Evolutionary conservation across 2,329 filamentous ascomycete species (phyloP).

Genomic region (Penicillium sp.): DNA sequence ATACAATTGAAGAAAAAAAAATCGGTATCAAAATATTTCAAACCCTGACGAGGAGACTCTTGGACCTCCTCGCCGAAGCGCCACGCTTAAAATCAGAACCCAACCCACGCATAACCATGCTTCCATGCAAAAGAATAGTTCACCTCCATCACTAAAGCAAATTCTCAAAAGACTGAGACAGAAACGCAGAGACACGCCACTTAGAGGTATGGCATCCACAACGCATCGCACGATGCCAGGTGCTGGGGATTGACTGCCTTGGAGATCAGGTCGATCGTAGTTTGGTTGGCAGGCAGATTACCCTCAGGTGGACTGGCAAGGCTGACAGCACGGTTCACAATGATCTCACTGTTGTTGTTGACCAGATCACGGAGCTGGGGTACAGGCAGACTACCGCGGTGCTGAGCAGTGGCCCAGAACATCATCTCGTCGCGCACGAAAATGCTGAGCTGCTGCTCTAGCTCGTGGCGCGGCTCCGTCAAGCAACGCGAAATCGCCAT

Average conservation of each 20-base stretch:
- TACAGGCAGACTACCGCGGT: slow-evolving; percentile 65
- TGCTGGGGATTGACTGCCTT: slow-evolving; percentile 90
- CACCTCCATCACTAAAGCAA: background rate
- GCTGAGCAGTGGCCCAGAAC: slow-evolving; percentile 86
- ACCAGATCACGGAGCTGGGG: slow-evolving; percentile 75
- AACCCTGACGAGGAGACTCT: slow-evolving; percentile 5
- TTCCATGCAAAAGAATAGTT: slow-evolving; percentile 11
- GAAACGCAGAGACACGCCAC: slow-evolving; percentile 11
- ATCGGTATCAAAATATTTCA: slow-evolving; percentile 21
- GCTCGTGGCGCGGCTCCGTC: slow-evolving; percentile 75
- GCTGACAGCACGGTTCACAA: slow-evolving; percentile 86
- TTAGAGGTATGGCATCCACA: slow-evolving; percentile 96
- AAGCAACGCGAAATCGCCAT: slow-evolving; percentile 96
- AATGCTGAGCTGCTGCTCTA: slow-evolving; percentile 91
- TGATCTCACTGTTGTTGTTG: slow-evolving; percentile 81
- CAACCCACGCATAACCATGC: slow-evolving; percentile 11
- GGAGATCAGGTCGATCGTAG: slow-evolving; percentile 91
- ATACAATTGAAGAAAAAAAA: slow-evolving; percentile 15
- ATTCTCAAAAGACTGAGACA: slow-evolving; percentile 13
- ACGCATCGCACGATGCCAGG: slow-evolving; percentile 79
- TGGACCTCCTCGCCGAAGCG: slow-evolving; percentile 18
- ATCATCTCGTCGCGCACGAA: slow-evolving; percentile 98
- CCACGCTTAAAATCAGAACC: slow-evolving; percentile 25
- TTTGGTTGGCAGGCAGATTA: slow-evolving; percentile 92
- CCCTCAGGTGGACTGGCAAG: slow-evolving; percentile 74